Conservation (phyloP, 2,329 filamentous ascomycete genomes). For the Aureobasidium musti region DNA sequence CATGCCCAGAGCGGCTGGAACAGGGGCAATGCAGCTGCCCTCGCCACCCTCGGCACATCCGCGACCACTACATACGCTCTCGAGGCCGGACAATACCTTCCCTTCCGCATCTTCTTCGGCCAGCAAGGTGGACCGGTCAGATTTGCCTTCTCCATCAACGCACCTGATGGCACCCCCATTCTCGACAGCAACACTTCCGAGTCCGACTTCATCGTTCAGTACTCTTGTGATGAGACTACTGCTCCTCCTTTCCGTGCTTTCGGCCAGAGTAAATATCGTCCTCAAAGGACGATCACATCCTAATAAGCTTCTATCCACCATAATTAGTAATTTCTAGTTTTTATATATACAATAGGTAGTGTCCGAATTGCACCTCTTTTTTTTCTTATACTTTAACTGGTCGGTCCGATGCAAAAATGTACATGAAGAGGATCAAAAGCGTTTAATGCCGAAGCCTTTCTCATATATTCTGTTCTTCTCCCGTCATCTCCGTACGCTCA, state of each 20-base stretch:
- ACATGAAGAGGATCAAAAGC: too few species aligned
- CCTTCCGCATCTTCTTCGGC: constrained; percentile 27
- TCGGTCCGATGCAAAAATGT: too few species aligned
- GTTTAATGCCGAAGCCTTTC: too few species aligned
- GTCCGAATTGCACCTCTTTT: not conserved
- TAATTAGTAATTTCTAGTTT: constrained; percentile 22
- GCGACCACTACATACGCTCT: not conserved
- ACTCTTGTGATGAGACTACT: constrained; percentile 24
- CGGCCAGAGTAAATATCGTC: not conserved
- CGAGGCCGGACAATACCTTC: constrained; percentile 22
- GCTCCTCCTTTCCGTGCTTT: constrained; percentile 18
- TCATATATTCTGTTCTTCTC: too few species aligned
- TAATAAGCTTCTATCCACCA: not conserved
- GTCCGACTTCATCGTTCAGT: constrained; percentile 24
- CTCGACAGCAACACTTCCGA: constrained; percentile 19
- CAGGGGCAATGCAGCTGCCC: constrained; percentile 30
- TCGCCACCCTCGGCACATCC: not conserved
- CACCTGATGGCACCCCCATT: constrained; percentile 26
- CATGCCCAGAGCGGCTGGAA: constrained; percentile 34
- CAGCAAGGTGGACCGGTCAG: constrained; percentile 11
- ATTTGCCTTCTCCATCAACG: constrained; percentile 13
- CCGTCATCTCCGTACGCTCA: too few species aligned
- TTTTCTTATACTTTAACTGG: too few species aligned
- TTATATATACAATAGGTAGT: not conserved
- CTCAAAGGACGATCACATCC: not conserved